Base-by-base conservation (phyloP, 164 flowering plant species). In the Dillenia turbinata region DNA sequence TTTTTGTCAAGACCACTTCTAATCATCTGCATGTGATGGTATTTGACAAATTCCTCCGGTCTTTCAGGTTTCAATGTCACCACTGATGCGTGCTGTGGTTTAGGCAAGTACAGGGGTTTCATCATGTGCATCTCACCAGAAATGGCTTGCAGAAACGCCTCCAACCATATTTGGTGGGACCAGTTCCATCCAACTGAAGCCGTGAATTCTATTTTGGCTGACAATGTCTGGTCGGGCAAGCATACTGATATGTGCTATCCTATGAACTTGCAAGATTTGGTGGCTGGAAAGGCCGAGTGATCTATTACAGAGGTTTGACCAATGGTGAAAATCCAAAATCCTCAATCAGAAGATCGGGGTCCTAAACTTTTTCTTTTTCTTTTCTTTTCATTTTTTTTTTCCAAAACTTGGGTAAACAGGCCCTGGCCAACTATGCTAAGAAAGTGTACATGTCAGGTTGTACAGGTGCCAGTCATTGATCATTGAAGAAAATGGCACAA, bases 171-270 rank as follows among this genome's bases (percentile, higher is more conserved):
- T 11, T 90, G 96, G 97, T 90, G 98, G 98, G 98, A 93, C 49
- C 90, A 90, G 72, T 90, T 83, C 68, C 98, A 90, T 79, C 98
- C 97, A 46, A 93, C 98, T 0, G 92, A 77, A 65, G 88, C 81
- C 6, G 96, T 88, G 47, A 93, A 89, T 62, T 68, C 80, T 15
- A 88, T 92, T 52, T 66, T 93, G 63, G 98, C 98, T 15, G 98
- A 87, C 56, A 90, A 93, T 75, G 83, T 90, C 44, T 90, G 96
- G 96, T 83, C 89, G 47, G 77, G 87, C n/a, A 17, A 66, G 73
- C 94, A 92, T 69, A 69, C 88, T 5, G 61, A 71, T 9, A 88
- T 88, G 85, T 90, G 98, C 64, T 84, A 81, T 68, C 98, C 98
- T n/a, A 75, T 78, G 84, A 83, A 81, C 74, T 66, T 93, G 79